Evolutionary conservation across 345 rosid species (phyloP), one percentile per base, ranked within the genome.

Genomic region (Gossypium anomalum): DNA sequence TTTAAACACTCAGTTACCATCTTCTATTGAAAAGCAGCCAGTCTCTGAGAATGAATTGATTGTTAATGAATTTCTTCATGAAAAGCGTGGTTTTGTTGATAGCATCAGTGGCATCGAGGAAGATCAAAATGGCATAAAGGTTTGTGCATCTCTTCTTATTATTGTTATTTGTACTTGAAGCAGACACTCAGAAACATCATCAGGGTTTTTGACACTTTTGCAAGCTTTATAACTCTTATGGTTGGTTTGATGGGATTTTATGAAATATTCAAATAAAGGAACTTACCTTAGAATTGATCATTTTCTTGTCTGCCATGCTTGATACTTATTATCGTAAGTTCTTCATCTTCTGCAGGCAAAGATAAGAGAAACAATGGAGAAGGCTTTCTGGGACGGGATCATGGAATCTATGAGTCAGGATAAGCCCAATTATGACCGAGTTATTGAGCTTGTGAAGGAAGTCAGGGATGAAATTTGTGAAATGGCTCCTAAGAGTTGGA

Each of bases 401-500:
- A 78, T 83, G 80, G 94, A 95, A 75, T 89, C 99, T 6, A 67
- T 93, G 23, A 86, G 83, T 83, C 81, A 76, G 72, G 89, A 82
- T 56, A 79, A 81, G n/a, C 92, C 94, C 52, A 82, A 87, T 63
- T 90, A 87, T 83, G 89, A 86, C 47, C 75, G 92, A 69, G 85
- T 90, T 72, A 67, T 90, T 76, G 84, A 89, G 72, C 97, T 95
- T 65, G 84, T 90, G 91, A 83, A 77, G 80, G 99, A 95, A 83
- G 96, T 91, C 75, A 89, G 94, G 74, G 99, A 95, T 75, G 99
- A 87, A 78, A 87, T 95, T 53, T 81, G 85, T 71, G 92, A 91
- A 79, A 89, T 93, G 86, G 93, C 91, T 75, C 97, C 99, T 44
- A 80, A 82, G 67, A 85, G 87, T 83, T 93, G 98, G 99, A 93